Percentiles rank a stretch among this genome's conserved stretches.
These are phyloP conservation scores for Fraxinus greggii DNA, from an alignment of 305 asterid species.

Conservation along the genomic window DNA sequence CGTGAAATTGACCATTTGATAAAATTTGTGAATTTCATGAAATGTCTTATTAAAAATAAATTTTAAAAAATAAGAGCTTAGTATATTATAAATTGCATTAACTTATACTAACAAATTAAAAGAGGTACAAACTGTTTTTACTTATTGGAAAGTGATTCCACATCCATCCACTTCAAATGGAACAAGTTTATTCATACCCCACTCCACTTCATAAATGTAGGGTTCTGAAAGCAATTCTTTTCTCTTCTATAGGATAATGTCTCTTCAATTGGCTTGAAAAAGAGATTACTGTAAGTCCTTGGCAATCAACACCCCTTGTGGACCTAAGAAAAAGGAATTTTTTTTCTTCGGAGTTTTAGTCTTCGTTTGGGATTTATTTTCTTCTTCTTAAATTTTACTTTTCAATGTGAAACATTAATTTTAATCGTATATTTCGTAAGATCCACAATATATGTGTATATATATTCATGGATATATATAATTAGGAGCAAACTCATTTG, in stretches of 20 bases:
- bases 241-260: not conserved
- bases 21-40: too few species aligned
- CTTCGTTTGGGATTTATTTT: not conserved
- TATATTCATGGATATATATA: too few species aligned
- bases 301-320: constrained; percentile 14
- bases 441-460: too few species aligned
- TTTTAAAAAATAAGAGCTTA: too few species aligned
- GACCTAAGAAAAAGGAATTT: not conserved
- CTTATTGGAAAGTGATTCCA: constrained; percentile 24
- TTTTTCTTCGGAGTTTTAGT: not conserved
- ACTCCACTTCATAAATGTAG: constrained; percentile 27
- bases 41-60: too few species aligned
- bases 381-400: not conserved
- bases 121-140: too few species aligned
- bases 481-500: too few species aligned
- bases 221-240: not conserved
- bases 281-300: not conserved
- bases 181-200: constrained; percentile 6
- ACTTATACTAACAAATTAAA: too few species aligned
- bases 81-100: too few species aligned
- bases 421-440: too few species aligned
- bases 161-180: constrained; percentile 31
- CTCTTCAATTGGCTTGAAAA: constrained; percentile 19
- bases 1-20: too few species aligned
- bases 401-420: too few species aligned